These are phyloP conservation scores for Daucus carota DNA, from an alignment of 129 eudicot species.

Conservation along the genomic window DH1_v3.0 NC_030384.2:45084501-45085000, in stretches of 20 bases:
- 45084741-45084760: neutral
- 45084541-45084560: slow-evolving; percentile 85
- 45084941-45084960: neutral
- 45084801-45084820: slow-evolving; percentile 54
- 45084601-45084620: slow-evolving; percentile 66
- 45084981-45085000: too few relatives aligned
- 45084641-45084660: slow-evolving; percentile 37
- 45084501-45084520: slow-evolving; percentile 28
- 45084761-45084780: neutral
- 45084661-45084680: slow-evolving; percentile 6
- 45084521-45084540: slow-evolving; percentile 63
- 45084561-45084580: slow-evolving; percentile 63
- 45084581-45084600: slow-evolving; percentile 32
- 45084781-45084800: slow-evolving; percentile 38
- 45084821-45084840: slow-evolving; percentile 50
- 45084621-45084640: slow-evolving; percentile 37
- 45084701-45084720: neutral
- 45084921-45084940: neutral
- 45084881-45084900: slow-evolving; percentile 64
- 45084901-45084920: neutral
- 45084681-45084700: neutral
- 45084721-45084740: neutral
- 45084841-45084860: slow-evolving; percentile 79
- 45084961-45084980: too few relatives aligned
- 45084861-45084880: slow-evolving; percentile 90